Evolutionary conservation across 2,329 filamentous ascomycete species (phyloP).

Genomic region (Laburnicola sp.): DNA sequence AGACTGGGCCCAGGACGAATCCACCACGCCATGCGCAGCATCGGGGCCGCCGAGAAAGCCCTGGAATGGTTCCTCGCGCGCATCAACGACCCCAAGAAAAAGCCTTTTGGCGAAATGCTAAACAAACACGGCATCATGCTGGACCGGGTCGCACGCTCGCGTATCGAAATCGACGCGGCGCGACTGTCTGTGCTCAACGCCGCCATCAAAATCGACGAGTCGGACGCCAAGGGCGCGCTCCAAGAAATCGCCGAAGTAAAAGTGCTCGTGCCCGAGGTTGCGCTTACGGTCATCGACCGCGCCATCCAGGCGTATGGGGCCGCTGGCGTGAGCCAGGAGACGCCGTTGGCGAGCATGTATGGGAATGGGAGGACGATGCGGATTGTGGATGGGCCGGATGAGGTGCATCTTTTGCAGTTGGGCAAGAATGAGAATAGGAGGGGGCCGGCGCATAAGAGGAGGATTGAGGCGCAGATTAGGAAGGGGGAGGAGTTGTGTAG

Average conservation of each 20-base stretch:
- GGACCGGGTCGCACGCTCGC: conserved; percentile 89
- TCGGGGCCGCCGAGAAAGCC: conserved; percentile 87
- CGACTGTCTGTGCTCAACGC: conserved; percentile 91
- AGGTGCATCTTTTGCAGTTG: conserved; percentile 80
- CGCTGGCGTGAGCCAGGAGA: conserved; percentile 91
- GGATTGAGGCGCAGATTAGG: conserved; percentile 66
- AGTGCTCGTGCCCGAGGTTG: conserved; percentile 81
- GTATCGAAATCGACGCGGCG: conserved; percentile 91
- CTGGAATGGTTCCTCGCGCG: conserved; percentile 94
- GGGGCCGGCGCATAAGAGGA: conserved; percentile 62
- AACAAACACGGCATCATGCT: conserved; percentile 91
- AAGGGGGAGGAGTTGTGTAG: conserved; percentile 68
- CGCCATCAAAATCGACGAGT: conserved; percentile 89
- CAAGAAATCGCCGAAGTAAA: conserved; percentile 96
- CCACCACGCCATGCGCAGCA: conserved; percentile 95
- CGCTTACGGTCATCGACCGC: conserved; percentile 86
- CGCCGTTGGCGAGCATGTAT: conserved; percentile 79
- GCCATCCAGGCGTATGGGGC: conserved; percentile 92
- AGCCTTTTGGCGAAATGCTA: conserved; percentile 85
- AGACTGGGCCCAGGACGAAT: conserved; percentile 94
- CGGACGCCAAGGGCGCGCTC: conserved; percentile 83
- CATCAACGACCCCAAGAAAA: conserved; percentile 89
- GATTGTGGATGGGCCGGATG: conserved; percentile 91
- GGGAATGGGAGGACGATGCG: conserved; percentile 77
- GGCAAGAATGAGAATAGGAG: conserved; percentile 78